Conservation (phyloP, 129 eudicot species). For the Apium graveolens region DNA sequence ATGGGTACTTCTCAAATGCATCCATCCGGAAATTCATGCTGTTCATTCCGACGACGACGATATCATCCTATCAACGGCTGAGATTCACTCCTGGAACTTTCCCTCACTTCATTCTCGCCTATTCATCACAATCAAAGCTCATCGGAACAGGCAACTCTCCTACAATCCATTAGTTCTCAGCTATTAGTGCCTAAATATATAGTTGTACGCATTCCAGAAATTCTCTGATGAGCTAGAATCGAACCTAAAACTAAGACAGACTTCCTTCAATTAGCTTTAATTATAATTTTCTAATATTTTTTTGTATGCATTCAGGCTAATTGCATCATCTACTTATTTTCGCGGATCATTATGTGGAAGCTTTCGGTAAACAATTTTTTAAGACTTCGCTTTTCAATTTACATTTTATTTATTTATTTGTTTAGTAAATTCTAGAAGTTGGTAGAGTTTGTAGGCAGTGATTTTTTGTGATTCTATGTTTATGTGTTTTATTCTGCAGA, state of each 20-base stretch:
- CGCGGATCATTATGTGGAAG: conserved; percentile 59
- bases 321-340: conserved; percentile 61
- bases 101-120: conserved; percentile 34
- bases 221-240: too few species aligned
- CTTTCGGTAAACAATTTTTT: conserved; percentile 39
- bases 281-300: not conserved
- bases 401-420: not conserved
- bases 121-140: conserved; percentile 34
- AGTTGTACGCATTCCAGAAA: too few species aligned
- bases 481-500: conserved; percentile 15
- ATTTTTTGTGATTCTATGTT: not conserved
- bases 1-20: conserved; percentile 34
- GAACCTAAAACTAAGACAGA: too few species aligned
- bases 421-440: not conserved
- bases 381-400: not conserved
- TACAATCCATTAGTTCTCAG: too few species aligned
- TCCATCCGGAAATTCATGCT: conserved; percentile 15
- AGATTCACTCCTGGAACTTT: conserved; percentile 41
- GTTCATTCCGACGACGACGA: not conserved
- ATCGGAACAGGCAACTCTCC: conserved; percentile 39
- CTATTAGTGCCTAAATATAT: too few species aligned
- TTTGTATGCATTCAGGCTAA: conserved; percentile 40
- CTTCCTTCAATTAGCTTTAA: not conserved
- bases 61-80: conserved; percentile 37
- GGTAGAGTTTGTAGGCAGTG: not conserved